These are phyloP conservation scores for Rhynchospora breviuscula DNA, from an alignment of 176 grass and related monocot genomes.

Conservation along the genomic window DNA sequence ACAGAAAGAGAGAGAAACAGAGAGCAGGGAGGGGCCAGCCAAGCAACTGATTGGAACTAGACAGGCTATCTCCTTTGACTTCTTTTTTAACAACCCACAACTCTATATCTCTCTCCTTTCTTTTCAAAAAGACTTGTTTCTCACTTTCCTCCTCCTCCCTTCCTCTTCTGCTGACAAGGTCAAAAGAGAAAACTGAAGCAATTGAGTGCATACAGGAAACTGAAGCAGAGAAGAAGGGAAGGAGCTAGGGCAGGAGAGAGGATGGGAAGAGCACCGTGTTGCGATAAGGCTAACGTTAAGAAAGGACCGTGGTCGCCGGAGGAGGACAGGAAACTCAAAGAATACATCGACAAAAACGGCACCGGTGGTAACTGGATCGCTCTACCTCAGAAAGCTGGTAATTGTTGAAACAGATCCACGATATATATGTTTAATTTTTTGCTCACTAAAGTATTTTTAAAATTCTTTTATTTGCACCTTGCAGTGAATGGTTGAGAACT, in stretches of 20 bases:
- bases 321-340: slow-evolving; percentile 67
- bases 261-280: slow-evolving; percentile 80
- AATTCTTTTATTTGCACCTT: not conserved
- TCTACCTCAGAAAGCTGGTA: slow-evolving; percentile 60
- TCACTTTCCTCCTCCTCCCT: not conserved
- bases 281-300: slow-evolving; percentile 72
- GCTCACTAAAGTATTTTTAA: not conserved
- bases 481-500: not conserved
- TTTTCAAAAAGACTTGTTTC: slow-evolving; percentile 34
- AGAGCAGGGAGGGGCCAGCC: not conserved
- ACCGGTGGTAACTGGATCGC: slow-evolving; percentile 69
- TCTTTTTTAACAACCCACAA: slow-evolving; percentile 14
- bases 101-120: slow-evolving; percentile 14
- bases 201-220: not conserved
- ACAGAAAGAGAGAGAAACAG: slow-evolving; percentile 21
- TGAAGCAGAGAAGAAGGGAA: slow-evolving; percentile 2
- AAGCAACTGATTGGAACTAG: slow-evolving; percentile 27
- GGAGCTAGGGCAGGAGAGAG: not conserved
- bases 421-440: not conserved
- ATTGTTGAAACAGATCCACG: not conserved
- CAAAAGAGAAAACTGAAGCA: not conserved
- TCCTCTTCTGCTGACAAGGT: not conserved
- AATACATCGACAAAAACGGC: slow-evolving; percentile 63
- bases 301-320: slow-evolving; percentile 82
- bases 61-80: slow-evolving; percentile 36